phyloP scores from a whole-genome alignment of 495 filamentous ascomycete genomes.

The Aspergillus carlsbadensis region DNA sequence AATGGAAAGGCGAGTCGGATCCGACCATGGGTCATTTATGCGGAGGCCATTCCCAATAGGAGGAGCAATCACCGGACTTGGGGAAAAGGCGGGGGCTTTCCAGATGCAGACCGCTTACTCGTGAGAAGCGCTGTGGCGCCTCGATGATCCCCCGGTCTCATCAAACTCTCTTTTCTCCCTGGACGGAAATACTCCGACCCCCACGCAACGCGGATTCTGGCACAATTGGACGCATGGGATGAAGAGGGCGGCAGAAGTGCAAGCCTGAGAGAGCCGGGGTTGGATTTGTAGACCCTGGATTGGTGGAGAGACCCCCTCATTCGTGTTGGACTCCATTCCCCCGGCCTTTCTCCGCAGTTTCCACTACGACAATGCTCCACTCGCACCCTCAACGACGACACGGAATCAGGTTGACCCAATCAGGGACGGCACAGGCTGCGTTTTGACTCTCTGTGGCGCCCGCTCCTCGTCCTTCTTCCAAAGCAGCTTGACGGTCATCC shows the following conservation, averaged over 20 bases:
- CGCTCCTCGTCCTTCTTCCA: neutral
- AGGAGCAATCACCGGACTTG: neutral
- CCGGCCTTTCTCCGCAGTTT: slow-evolving; percentile 18
- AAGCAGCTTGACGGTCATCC: neutral
- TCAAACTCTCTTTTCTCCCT: slow-evolving; percentile 4
- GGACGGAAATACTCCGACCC: slow-evolving; percentile 17
- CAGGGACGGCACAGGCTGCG: neutral
- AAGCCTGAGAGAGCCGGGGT: neutral
- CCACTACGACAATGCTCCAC: neutral
- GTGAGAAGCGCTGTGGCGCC: neutral
- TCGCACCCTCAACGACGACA: neutral
- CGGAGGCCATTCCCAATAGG: neutral
- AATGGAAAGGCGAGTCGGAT: neutral
- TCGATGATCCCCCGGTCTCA: neutral
- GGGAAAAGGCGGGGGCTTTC: slow-evolving; percentile 2
- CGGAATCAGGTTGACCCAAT: neutral
- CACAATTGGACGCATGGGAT: neutral
- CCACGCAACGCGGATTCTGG: slow-evolving; percentile 2
- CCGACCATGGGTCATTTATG: neutral
- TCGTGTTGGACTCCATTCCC: neutral
- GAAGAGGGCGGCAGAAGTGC: neutral
- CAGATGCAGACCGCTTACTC: neutral
- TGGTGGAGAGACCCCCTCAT: neutral
- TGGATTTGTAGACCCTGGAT: neutral
- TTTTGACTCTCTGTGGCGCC: slow-evolving; percentile 4